Base-by-base conservation (phyloP, 495 filamentous ascomycete genomes). In the Penicillium maclennaniae region DNA sequence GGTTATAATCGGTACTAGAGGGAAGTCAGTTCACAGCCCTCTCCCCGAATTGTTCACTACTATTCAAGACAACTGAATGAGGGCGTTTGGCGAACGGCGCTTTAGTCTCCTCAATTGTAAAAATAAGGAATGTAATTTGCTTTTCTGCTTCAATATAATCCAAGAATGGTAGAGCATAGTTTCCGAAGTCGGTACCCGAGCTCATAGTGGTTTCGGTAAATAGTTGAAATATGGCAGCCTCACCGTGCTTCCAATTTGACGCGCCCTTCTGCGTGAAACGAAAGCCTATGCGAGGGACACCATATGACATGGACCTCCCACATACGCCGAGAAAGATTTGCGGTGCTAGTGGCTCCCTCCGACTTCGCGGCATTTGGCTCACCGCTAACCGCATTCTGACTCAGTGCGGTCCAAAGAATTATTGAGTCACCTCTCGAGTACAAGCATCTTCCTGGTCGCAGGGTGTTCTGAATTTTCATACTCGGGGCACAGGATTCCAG, bases 1-100 rank as follows among this genome's bases (percentile, higher is more conserved):
- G 68, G 72, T 53, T 74, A 74, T 53, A 67, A 65, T 26, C 69
- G 71, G 7, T 77, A 77, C 50, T 77, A 61, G 40, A 4, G 4
- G 38, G 47, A 21, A 51, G n/a, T n/a, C n/a, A 39, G 51, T 17
- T 39, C 31, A 19, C 21, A 1, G 25, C 20, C 19, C 41, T 47
- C 38, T 43, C 49, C 41, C 42, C 46, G 46, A 31, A 44, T 39
- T 53, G 45, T 55, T 39, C 43, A 43, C 39, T 34, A 34, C 25
- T 39, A 50, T 43, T 26, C 21, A 10, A 9, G 15, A 16, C 39
- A 25, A 47, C 7, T 27, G 23, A n/a, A 37, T 20, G 16, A 42
- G 38, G 31, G 31, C 31, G 31, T 34, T 34, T 23, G 26, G 39
- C 38, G 40, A 44, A 48, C 21, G 52, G 56, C 45, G 47, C 51